A percentile compares a stretch with the other conserved stretches of the same genome.
Evolutionary conservation across 1,284 basidiomycete species (phyloP).

Genomic region (Trichosporon faecale): DNA sequence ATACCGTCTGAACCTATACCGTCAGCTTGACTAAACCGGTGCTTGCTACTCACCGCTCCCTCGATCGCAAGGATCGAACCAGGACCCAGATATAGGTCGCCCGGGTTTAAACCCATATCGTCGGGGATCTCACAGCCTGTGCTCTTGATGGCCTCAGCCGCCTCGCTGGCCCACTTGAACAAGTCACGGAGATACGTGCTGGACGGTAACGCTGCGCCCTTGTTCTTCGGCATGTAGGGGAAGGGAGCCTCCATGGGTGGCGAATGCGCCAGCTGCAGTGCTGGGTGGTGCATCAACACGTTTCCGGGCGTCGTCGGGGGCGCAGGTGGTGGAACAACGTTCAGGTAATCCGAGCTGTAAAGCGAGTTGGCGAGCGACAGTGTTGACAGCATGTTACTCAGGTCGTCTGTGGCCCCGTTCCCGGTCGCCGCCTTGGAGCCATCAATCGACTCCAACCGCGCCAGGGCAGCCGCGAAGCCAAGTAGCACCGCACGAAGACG

Average conservation of each 20-base stretch:
- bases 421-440: background rate
- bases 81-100: constrained; percentile 66
- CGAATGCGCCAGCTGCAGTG: constrained; percentile 45
- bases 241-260: constrained; percentile 43
- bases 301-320: constrained; percentile 32
- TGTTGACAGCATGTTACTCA: constrained; percentile 37
- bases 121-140: constrained; percentile 76
- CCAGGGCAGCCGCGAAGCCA: constrained; percentile 72
- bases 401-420: constrained; percentile 17
- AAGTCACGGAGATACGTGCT: constrained; percentile 46
- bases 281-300: constrained; percentile 44
- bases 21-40: constrained; percentile 59
- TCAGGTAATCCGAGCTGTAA: constrained; percentile 16
- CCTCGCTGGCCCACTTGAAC: constrained; percentile 62
- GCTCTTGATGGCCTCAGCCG: constrained; percentile 62
- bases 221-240: constrained; percentile 28
- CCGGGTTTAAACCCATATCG: constrained; percentile 63
- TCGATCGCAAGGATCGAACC: constrained; percentile 57
- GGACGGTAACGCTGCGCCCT: constrained; percentile 24
- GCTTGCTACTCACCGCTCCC: constrained; percentile 55
- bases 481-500: constrained; percentile 75
- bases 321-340: constrained; percentile 32
- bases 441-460: constrained; percentile 61
- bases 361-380: constrained; percentile 31
- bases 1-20: constrained; percentile 60